phyloP scores from a whole-genome alignment of 1,284 basidiomycete species.

The Naganishia liquefaciens region DNA sequence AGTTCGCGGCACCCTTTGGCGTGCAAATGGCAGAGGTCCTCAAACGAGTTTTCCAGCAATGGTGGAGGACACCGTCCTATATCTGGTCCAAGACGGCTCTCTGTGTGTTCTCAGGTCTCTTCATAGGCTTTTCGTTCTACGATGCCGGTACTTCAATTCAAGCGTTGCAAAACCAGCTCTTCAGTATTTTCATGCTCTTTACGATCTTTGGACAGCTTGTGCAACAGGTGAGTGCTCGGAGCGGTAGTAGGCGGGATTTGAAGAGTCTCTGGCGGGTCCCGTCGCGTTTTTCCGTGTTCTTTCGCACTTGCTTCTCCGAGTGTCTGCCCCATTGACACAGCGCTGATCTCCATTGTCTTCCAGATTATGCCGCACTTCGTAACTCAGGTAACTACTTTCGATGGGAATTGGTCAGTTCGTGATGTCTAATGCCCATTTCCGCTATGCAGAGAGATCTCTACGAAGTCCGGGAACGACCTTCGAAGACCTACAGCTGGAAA shows the following conservation, averaged over 20 bases:
- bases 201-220: constrained; percentile 54
- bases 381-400: too few species aligned
- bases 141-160: constrained; percentile 65
- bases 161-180: constrained; percentile 80
- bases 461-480: constrained; percentile 71
- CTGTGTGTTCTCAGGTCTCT: constrained; percentile 52
- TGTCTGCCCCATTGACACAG: too few species aligned
- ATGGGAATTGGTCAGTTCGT: too few species aligned
- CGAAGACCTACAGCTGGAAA: constrained; percentile 80
- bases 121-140: constrained; percentile 64
- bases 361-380: constrained; percentile 15
- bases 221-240: constrained; percentile 43
- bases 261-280: too few species aligned
- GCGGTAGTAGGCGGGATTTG: too few species aligned
- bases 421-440: constrained; percentile 41
- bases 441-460: constrained; percentile 62
- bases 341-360: too few species aligned
- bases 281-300: too few species aligned
- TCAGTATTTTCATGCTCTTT: constrained; percentile 61
- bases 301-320: too few species aligned
- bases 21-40: constrained; percentile 61
- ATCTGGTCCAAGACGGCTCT: constrained; percentile 69
- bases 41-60: constrained; percentile 60
- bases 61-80: constrained; percentile 70
- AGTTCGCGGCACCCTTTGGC: constrained; percentile 61